Conservation (phyloP, 768 basidiomycete genomes). For the Collybiopsis luxurians region DNA sequence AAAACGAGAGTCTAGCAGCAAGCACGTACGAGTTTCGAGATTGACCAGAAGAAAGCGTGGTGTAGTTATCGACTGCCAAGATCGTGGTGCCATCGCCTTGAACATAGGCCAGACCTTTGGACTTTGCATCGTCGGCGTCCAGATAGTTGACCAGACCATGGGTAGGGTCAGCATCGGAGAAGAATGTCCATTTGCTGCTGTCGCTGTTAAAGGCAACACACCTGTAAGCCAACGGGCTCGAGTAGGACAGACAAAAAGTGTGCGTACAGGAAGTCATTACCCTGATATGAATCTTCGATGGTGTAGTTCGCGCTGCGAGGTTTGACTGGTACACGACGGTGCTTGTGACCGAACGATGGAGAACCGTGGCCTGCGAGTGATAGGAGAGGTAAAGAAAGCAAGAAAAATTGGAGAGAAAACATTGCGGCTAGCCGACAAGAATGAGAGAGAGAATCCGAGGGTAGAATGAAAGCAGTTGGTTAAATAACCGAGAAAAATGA, state of each 20-base stretch:
- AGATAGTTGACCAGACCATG: conserved; percentile 66
- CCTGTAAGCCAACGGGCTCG: not conserved
- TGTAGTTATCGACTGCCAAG: conserved; percentile 43
- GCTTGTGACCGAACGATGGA: not conserved
- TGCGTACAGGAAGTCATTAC: conserved; percentile 58
- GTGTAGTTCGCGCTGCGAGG: conserved; percentile 5
- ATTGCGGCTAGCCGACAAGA: conserved; percentile 1
- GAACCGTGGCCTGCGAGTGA: not conserved
- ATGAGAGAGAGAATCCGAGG: not conserved
- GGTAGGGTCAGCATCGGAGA: conserved; percentile 62
- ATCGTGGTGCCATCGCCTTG: conserved; percentile 38
- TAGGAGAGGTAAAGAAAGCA: conserved; percentile 7
- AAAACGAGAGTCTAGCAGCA: not conserved
- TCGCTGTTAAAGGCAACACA: not conserved
- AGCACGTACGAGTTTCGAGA: conserved; percentile 33
- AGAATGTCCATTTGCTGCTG: conserved; percentile 66
- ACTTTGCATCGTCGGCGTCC: conserved; percentile 40
- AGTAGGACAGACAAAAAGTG: not conserved
- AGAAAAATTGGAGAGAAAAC: not conserved
- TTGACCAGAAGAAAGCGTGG: conserved; percentile 33
- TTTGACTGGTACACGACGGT: not conserved
- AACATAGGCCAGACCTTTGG: conserved; percentile 55
- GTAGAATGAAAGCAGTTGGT: not conserved
- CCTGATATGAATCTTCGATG: conserved; percentile 29
- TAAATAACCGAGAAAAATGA: not conserved